Conservation (phyloP, 495 filamentous ascomycete genomes). For the Xylaria palmicola region DNA sequence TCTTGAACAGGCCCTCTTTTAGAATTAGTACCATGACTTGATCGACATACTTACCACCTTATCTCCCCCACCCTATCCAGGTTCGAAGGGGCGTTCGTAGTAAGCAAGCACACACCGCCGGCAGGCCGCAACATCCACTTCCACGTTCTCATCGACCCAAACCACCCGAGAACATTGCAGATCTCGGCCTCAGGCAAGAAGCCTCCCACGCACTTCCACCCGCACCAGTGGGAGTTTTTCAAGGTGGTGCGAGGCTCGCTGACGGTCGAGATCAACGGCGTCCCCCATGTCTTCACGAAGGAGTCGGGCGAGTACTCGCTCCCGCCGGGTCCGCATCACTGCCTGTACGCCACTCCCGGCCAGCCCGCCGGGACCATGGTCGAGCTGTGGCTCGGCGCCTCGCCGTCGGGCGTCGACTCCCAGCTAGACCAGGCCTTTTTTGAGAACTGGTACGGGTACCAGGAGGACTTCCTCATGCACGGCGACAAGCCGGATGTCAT, state of each 20-base stretch:
- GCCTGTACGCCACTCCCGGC: slow-evolving; percentile 21
- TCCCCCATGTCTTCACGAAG: slow-evolving; percentile 10
- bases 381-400: background rate
- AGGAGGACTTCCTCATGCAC: slow-evolving; percentile 34
- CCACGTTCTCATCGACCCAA: no score
- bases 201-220: slow-evolving; percentile 42
- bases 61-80: no score
- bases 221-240: slow-evolving; percentile 34
- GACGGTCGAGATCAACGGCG: slow-evolving; percentile 26
- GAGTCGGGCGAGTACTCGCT: slow-evolving; percentile 31
- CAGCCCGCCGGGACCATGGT: slow-evolving; percentile 11
- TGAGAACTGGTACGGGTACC: slow-evolving; percentile 48
- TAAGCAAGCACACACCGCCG: no score
- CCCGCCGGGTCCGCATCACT: slow-evolving; percentile 27
- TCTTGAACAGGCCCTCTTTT: no score
- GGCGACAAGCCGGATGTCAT: slow-evolving; percentile 32
- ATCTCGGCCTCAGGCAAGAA: no score
- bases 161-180: no score
- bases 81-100: no score
- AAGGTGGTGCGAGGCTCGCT: slow-evolving; percentile 26
- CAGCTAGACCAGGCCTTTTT: slow-evolving; percentile 42
- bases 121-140: no score
- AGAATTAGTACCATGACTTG: no score
- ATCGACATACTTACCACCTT: no score
- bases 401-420: slow-evolving; percentile 8